Percentiles rank a stretch among this genome's conserved stretches.
These are phyloP conservation scores for Penicillium italicum DNA, from an alignment of 2,329 filamentous ascomycete species.

Conservation along the genomic window DNA sequence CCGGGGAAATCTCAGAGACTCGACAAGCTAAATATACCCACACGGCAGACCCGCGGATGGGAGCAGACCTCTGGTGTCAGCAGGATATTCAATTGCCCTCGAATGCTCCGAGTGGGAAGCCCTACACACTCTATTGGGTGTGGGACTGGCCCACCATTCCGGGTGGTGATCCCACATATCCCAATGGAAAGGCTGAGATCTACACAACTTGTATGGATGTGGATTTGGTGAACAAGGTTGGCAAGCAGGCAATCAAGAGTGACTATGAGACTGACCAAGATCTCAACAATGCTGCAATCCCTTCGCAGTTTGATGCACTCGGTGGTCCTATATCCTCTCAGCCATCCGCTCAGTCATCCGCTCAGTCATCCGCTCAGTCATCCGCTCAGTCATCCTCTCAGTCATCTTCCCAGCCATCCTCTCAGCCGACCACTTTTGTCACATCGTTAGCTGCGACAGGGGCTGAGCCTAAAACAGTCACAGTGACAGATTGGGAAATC, in stretches of 20 bases:
- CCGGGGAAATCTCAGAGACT: constrained; percentile 53
- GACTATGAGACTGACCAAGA: constrained; percentile 35
- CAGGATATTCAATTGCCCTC: constrained; percentile 71
- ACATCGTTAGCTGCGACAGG: constrained; percentile 8
- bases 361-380: too few relatives aligned
- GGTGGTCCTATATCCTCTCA: neutral
- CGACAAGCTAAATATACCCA: constrained; percentile 58
- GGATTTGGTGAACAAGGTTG: constrained; percentile 33
- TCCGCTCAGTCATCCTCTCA: neutral
- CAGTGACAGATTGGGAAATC: constrained; percentile 29
- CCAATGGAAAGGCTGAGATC: constrained; percentile 45
- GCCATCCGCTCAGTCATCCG: too few relatives aligned
- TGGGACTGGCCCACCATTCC: constrained; percentile 82
- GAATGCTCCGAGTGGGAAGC: constrained; percentile 58
- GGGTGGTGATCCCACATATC: constrained; percentile 32
- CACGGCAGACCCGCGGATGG: constrained; percentile 50
- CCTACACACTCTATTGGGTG: constrained; percentile 88
- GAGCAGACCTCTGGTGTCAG: constrained; percentile 71
- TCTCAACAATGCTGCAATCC: constrained; percentile 39
- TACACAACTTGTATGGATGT: constrained; percentile 52
- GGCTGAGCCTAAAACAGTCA: constrained; percentile 8
- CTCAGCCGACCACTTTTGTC: neutral
- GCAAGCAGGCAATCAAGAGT: constrained; percentile 9
- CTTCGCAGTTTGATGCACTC: constrained; percentile 38
- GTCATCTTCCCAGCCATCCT: neutral